Conservation (phyloP, 805 yeast species). For the Diddensiella transvaalensis region DNA sequence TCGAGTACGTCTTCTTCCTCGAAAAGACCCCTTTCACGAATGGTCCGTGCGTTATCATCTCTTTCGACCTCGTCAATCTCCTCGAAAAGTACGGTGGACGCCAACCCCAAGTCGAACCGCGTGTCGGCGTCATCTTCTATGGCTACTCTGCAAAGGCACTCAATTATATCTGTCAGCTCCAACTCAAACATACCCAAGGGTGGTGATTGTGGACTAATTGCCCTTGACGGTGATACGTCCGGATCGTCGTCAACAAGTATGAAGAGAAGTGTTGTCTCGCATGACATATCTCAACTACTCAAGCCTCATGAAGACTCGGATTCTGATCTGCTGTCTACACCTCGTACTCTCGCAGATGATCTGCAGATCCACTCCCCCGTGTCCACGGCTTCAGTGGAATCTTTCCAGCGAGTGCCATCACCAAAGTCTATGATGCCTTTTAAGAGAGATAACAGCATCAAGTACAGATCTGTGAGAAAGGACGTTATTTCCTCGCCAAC, state of each 20-base stretch:
- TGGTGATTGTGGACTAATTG: neutral
- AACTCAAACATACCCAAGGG: neutral
- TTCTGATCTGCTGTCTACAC: neutral
- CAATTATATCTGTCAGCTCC: constrained; percentile 11
- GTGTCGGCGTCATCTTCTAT: constrained; percentile 17
- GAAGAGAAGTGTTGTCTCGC: constrained; percentile 9
- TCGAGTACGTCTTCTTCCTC: constrained; percentile 5
- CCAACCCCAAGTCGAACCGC: constrained; percentile 8
- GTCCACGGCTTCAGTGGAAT: neutral
- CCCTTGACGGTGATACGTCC: neutral
- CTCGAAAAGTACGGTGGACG: constrained; percentile 20
- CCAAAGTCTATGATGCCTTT: constrained; percentile 9
- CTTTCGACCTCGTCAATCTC: constrained; percentile 21
- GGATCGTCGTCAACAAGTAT: neutral
- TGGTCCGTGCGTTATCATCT: constrained; percentile 14
- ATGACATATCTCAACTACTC: constrained; percentile 6
- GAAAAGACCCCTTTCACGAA: constrained; percentile 7
- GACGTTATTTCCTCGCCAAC: constrained; percentile 16
- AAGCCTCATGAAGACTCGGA: neutral
- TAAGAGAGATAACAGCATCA: constrained; percentile 13
- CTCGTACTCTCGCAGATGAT: neutral
- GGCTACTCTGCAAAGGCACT: constrained; percentile 16
- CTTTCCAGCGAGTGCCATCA: neutral
- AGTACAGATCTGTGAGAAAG: constrained; percentile 14
- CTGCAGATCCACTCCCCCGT: neutral